A percentile compares a stretch with the other conserved stretches of the same genome.
Evolutionary conservation across 1,284 basidiomycete genomes (phyloP).

Genomic region (Rhodotorula sp.): DNA sequence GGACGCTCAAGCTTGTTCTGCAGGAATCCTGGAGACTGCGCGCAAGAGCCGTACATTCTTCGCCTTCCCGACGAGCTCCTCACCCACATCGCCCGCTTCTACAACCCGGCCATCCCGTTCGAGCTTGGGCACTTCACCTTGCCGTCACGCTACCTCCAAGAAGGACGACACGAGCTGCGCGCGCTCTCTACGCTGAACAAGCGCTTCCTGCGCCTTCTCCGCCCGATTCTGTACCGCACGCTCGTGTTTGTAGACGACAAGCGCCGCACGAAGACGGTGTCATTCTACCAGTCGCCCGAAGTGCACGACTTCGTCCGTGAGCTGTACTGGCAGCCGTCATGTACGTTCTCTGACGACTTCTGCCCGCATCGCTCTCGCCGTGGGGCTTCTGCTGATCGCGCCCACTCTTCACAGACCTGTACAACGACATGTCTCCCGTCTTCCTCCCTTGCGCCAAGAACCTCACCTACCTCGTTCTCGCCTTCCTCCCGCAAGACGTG

Average conservation of each 20-base stretch:
- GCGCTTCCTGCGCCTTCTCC: slow-evolving; percentile 12
- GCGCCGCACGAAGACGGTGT: slow-evolving; percentile 15
- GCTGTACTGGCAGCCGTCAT: slow-evolving; percentile 26
- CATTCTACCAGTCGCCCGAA: slow-evolving; percentile 11
- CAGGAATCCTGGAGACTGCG: neutral
- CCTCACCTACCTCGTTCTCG: slow-evolving; percentile 30
- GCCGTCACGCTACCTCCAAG: slow-evolving; percentile 4
- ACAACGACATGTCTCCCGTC: slow-evolving; percentile 32
- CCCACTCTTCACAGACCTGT: slow-evolving; percentile 5
- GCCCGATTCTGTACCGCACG: slow-evolving; percentile 18
- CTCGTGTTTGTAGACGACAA: slow-evolving; percentile 25
- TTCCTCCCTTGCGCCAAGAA: slow-evolving; percentile 18
- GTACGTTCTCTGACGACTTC: neutral
- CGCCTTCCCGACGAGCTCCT: slow-evolving; percentile 20
- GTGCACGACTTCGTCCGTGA: slow-evolving; percentile 17
- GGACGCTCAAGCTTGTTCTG: rapidly evolving
- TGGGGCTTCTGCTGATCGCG: neutral
- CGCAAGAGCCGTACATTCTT: neutral
- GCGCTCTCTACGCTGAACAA: slow-evolving; percentile 12
- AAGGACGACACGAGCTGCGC: slow-evolving; percentile 20
- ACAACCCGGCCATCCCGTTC: slow-evolving; percentile 30
- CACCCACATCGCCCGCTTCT: slow-evolving; percentile 6
- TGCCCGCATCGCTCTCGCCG: neutral
- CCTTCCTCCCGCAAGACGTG: slow-evolving; percentile 26
- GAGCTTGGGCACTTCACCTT: slow-evolving; percentile 26